These are phyloP conservation scores for Margaritispora aquatica DNA, from an alignment of 495 filamentous ascomycete species.

Conservation along the genomic window DNA sequence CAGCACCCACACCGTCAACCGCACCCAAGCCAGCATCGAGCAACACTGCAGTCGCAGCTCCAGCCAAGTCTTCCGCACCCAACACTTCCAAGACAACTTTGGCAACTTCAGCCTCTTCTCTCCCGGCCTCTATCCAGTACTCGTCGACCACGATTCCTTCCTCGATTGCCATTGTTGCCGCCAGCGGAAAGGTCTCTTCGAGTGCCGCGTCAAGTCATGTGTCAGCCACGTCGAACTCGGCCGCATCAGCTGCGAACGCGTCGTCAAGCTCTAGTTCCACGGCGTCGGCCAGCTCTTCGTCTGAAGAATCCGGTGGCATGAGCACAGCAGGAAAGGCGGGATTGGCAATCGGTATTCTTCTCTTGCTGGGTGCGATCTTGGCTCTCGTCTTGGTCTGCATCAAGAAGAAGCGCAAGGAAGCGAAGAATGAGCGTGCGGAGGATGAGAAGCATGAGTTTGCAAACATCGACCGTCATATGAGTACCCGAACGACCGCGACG, in stretches of 20 bases:
- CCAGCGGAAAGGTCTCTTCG: slow-evolving; percentile 2
- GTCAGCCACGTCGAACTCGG: slow-evolving; percentile 24
- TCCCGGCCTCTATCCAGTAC: slow-evolving; percentile 13
- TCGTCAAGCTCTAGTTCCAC: slow-evolving; percentile 20
- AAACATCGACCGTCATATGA: slow-evolving; percentile 33
- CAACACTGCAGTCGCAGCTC: not conserved
- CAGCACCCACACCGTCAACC: too few relatives aligned
- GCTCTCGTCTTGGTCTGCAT: slow-evolving; percentile 59
- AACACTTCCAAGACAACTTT: not conserved
- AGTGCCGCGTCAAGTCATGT: slow-evolving; percentile 7
- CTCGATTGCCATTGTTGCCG: slow-evolving; percentile 7
- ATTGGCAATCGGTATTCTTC: slow-evolving; percentile 68
- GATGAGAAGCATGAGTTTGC: slow-evolving; percentile 46
- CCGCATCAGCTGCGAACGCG: slow-evolving; percentile 22
- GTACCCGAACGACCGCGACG: slow-evolving; percentile 32
- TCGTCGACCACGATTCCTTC: slow-evolving; percentile 1
- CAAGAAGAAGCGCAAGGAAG: slow-evolving; percentile 49
- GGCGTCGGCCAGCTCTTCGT: slow-evolving; percentile 23
- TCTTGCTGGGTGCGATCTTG: slow-evolving; percentile 56
- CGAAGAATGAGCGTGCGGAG: slow-evolving; percentile 43
- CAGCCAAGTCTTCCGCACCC: not conserved
- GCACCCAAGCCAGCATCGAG: not conserved
- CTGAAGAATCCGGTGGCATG: slow-evolving; percentile 42
- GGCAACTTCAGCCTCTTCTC: slow-evolving; percentile 10
- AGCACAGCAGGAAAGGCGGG: slow-evolving; percentile 73